Conservation (phyloP, 2,329 filamentous ascomycete species). For the Chrysoporthe deuterocubensis region DNA sequence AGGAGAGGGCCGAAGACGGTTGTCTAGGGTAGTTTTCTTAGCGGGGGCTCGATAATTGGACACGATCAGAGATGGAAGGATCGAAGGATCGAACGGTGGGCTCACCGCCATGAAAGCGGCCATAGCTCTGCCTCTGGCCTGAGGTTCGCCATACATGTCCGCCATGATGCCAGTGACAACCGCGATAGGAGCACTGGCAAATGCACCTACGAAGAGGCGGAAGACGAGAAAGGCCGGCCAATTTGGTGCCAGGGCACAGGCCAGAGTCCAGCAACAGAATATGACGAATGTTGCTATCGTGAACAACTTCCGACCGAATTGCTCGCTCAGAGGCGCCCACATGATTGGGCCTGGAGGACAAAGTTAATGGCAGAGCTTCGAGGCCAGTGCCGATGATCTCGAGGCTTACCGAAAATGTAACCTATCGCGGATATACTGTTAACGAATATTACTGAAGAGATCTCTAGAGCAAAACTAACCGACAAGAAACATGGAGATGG, state of each 20-base stretch:
- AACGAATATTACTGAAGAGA: not conserved
- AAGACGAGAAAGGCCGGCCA: conserved; percentile 59
- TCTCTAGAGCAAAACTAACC: conserved; percentile 36
- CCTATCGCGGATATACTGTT: conserved; percentile 34
- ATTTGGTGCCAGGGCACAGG: conserved; percentile 57
- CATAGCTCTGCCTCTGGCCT: conserved; percentile 62
- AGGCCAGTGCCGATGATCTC: not conserved
- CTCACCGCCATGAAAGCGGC: conserved; percentile 66
- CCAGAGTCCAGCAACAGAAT: conserved; percentile 58
- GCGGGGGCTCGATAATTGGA: no score
- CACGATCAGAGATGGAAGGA: not conserved
- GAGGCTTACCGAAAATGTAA: conserved; percentile 57
- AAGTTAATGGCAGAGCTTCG: not conserved
- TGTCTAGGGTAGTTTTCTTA: conserved; percentile 41
- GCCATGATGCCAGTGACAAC: conserved; percentile 68
- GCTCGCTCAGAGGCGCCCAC: conserved; percentile 69
- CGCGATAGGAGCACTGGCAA: conserved; percentile 62
- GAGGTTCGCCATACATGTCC: conserved; percentile 64
- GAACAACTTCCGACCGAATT: conserved; percentile 59
- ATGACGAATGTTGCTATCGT: conserved; percentile 50
- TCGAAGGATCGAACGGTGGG: conserved; percentile 5
- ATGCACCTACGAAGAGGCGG: conserved; percentile 56
- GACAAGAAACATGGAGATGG: conserved; percentile 66
- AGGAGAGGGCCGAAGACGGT: conserved; percentile 70
- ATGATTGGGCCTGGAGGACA: conserved; percentile 50